Base-by-base conservation (phyloP, 2,329 filamentous ascomycete genomes). In the Penicillium brasilianum region DNA sequence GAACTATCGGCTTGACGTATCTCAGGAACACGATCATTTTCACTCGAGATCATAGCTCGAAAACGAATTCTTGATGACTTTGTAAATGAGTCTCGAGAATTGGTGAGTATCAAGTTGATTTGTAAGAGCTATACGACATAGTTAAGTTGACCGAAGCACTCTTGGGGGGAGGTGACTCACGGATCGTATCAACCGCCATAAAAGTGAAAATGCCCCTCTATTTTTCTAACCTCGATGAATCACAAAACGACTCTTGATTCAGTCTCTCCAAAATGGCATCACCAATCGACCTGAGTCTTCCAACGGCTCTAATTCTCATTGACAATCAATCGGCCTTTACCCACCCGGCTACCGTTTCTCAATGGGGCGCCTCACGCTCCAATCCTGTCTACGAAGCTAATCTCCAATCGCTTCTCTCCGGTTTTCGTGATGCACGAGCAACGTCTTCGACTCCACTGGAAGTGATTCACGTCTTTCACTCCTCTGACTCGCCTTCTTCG, bases 401-500 rank as follows among this genome's bases (percentile, higher is more conserved):
- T 63, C 67, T 81, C 43, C 57, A 69, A n/a, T 59, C 69, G 0
- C 71, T 84, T 0, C 70, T 83, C 16, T 44, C 62, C 3, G 67
- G 70, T 34, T 79, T 77, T 61, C 77, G 77, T 60, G 30, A 71
- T 59, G 63, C 75, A 64, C 59, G 55, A 34, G 51, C 51, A 16
- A 32, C 50, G 44, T 43, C 59, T 14, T 53, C 61, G 7, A 58
- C 61, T 0, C 51, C 48, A 14, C 49, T 76, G 3, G 71, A 77
- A 37, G 74, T 83, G 39, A 77, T 82, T 51, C 82, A 84, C 65
- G 62, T 84, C 13, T 77, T 76, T 55, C 82, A 84, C 66, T 73
- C 78, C 22, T 83, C 80, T 4, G 64, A 69, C 18, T 63, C 69
- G 1, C 67, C 76, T 0, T 54, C 54, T 0, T 79, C 76, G 0